Evolutionary conservation across 1,284 basidiomycete genomes (phyloP), one percentile per base, ranked within the genome.

Genomic region (Ceratobasidium sp.): DNA sequence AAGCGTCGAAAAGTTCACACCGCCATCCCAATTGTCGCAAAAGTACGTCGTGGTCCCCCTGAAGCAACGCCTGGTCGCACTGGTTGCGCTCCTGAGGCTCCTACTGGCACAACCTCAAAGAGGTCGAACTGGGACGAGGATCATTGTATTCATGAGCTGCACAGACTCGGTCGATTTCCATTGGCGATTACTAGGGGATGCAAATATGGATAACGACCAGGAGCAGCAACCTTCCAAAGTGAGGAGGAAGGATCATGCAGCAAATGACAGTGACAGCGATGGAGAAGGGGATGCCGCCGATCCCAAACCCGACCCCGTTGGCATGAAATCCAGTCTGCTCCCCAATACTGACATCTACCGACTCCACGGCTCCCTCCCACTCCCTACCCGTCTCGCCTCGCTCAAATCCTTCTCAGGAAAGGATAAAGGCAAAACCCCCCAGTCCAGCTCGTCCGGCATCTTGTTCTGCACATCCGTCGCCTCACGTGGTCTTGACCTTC

Each of bases 91-190:
- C 1, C 82, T 96, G 38, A 88, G 91, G 30, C 87, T 87, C 3
- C 84, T 96, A 5, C 83, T 98, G 44, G 82, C 89, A 2, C 49
- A 74, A 56, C 74, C 71, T 33, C 85, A 88, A 78, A 81, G 83
- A 54, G 85, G 86, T 33, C 83, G 84, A 28, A 54, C 70, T 0
- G 73, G 72, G 18, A 75, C 71, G 49, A 91, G 89, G 78, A 88
- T 98, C 54, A 95, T 99, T 67, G 95, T 99, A 5, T 99, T 99
- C 81, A 83, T 99, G 74, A 95, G 92, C 77, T 98, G 95, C 77
- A 99, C 95, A 2, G 96, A 98, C 80, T 94, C 95, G 1, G 97
- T 99, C 40, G 96, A 99, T 80, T 98, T 95, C 79, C 95, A 98
- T 79, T 99, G 94, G 92, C 86, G 86, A 59, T 83, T 98, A n/a